A percentile compares a stretch with the other conserved stretches of the same genome.
Evolutionary conservation across 75 land plant species (phyloP).

Genomic region (Azolla pinnata): DNA sequence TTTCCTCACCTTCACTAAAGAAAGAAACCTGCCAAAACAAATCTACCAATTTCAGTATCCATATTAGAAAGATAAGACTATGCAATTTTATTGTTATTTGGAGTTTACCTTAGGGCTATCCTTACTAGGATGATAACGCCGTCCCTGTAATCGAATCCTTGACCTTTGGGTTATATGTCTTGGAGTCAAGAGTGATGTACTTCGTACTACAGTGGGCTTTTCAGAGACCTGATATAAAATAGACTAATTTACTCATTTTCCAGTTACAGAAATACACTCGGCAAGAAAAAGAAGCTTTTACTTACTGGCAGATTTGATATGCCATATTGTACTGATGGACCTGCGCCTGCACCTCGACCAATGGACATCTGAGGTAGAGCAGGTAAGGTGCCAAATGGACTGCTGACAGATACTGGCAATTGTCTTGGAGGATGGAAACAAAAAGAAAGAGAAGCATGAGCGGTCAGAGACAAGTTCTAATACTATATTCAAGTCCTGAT

Average conservation of each 20-base stretch:
- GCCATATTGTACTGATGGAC: conserved; percentile 91
- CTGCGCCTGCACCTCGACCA: conserved; percentile 59
- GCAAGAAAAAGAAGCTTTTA: neutral
- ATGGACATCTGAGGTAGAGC: conserved; percentile 94
- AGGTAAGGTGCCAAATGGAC: conserved; percentile 92
- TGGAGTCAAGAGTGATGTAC: conserved; percentile 57
- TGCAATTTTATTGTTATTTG: too few species aligned
- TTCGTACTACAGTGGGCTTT: conserved; percentile 56
- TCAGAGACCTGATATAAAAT: conserved; percentile 45
- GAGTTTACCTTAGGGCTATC: conserved; percentile 58
- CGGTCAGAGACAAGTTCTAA: too few species aligned
- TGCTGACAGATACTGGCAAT: conserved; percentile 33
- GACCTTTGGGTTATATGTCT: conserved; percentile 69
- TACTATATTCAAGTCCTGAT: too few species aligned
- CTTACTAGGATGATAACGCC: conserved; percentile 66
- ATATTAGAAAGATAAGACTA: too few species aligned
- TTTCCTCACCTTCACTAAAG: conserved; percentile 79
- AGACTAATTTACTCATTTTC: neutral
- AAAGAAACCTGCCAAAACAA: conserved; percentile 60
- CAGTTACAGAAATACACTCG: too few species aligned
- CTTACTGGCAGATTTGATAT: conserved; percentile 93
- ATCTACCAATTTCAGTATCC: too few species aligned
- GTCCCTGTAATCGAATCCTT: conserved; percentile 62
- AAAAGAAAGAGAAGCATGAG: too few species aligned
- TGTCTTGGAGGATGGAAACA: too few species aligned